Evolutionary conservation across 169 alveolate genomes (phyloP), one percentile per base, ranked within the genome.

Genomic region (Prorocentrum cordatum): DNA sequence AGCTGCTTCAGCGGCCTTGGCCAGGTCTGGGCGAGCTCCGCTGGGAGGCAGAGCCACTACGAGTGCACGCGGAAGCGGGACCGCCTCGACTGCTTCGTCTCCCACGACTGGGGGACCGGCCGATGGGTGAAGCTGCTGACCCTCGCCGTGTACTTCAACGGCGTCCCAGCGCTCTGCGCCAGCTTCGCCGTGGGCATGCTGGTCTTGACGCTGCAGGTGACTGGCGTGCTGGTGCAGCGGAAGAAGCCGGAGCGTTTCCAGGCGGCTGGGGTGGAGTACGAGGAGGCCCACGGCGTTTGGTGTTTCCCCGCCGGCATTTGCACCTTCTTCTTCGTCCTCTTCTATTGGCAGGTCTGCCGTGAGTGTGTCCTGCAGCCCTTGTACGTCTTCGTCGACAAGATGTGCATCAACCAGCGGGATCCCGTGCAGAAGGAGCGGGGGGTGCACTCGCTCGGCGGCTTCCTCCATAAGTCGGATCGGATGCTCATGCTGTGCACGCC

Each of bases 341-440:
- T 64, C 27, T 64, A 31, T 4, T 64, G 73, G 73, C 73, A 64
- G n/a, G n/a, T n/a, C n/a, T n/a, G n/a, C n/a, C n/a, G n/a, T n/a
- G n/a, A n/a, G n/a, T n/a, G n/a, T n/a, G n/a, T n/a, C n/a, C n/a
- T n/a, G n/a, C n/a, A n/a, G n/a, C n/a, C n/a, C n/a, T n/a, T n/a
- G n/a, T n/a, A n/a, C n/a, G 73, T 64, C 12, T 64, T 64, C 18
- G 47, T 64, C 10, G 73, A 64, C 73, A 39, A 45, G 4, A 3
- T 64, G 27, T 64, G 73, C 29, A 64, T 64, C 18, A 45, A 39
- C 3, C 73, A 64, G 50, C 73, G 32, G n/a, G 73, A 64, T 64
- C 47, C 50, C 1, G 50, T 14, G 14, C 50, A 31, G 29, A 64
- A 64, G 18, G 32, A 7, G 50, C 32, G 32, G 32, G 73, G 73